phyloP scores from a whole-genome alignment of 1,139 yeast species.

The Yamadazyma spencermartinsiae region DNA sequence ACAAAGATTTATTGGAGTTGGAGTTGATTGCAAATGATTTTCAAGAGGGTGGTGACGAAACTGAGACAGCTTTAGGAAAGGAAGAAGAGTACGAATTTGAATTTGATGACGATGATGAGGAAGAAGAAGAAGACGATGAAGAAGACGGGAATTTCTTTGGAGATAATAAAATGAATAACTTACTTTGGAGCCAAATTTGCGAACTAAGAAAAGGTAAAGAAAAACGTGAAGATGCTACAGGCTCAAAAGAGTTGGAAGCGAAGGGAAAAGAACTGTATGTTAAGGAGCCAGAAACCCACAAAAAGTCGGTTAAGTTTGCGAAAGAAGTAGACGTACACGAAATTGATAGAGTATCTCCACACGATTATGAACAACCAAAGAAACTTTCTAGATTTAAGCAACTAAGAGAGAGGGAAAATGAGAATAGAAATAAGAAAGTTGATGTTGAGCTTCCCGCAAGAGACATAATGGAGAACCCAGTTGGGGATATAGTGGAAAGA shows the following conservation, averaged over 20 bases:
- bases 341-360: conserved; percentile 52
- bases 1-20: conserved; percentile 34
- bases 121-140: conserved; percentile 26
- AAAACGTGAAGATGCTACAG: conserved; percentile 3
- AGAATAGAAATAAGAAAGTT: conserved; percentile 9
- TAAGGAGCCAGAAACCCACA: conserved; percentile 12
- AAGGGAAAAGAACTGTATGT: neutral
- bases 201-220: conserved; percentile 20
- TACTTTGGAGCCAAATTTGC: conserved; percentile 33
- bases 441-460: conserved; percentile 8
- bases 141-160: conserved; percentile 18
- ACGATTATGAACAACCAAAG: conserved; percentile 37
- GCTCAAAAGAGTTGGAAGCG: conserved; percentile 1
- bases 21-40: conserved; percentile 55
- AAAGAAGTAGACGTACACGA: conserved; percentile 55
- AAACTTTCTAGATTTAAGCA: conserved; percentile 30
- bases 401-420: conserved; percentile 8
- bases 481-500: conserved; percentile 6
- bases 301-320: conserved; percentile 56
- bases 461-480: conserved; percentile 3
- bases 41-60: conserved; percentile 32
- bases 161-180: conserved; percentile 18
- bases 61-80: conserved; percentile 34
- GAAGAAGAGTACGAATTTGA: conserved; percentile 27
- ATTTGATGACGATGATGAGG: conserved; percentile 23